Evolutionary conservation across 2,329 filamentous ascomycete genomes (phyloP).

Genomic region (Macrophomina phaseolina): DNA sequence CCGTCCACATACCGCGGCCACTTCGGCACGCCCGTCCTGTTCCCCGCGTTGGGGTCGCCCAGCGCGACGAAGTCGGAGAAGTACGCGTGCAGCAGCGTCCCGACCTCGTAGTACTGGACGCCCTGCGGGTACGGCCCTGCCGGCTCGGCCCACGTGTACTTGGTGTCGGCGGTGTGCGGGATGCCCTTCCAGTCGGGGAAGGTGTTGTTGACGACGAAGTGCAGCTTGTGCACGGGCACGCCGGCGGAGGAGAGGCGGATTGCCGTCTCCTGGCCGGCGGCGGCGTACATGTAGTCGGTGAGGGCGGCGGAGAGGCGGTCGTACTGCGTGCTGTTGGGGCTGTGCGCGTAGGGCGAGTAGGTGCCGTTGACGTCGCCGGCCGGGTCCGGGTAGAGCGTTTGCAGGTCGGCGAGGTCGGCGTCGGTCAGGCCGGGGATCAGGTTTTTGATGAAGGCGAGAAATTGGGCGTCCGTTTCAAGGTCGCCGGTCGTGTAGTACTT

Average conservation of each 20-base stretch:
- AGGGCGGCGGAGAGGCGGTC: slow-evolving; percentile 50
- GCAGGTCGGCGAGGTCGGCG: slow-evolving; percentile 39
- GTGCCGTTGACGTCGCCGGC: slow-evolving; percentile 30
- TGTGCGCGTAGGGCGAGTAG: slow-evolving; percentile 39
- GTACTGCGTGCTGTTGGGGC: slow-evolving; percentile 53
- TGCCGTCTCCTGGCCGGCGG: slow-evolving; percentile 53
- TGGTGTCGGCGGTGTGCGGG: slow-evolving; percentile 12
- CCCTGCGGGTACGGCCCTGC: background rate
- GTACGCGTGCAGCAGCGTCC: slow-evolving; percentile 14
- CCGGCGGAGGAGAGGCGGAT: slow-evolving; percentile 43
- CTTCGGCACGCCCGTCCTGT: background rate
- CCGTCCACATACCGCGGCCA: slow-evolving; percentile 2
- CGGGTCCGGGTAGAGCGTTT: slow-evolving; percentile 38
- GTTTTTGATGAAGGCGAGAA: slow-evolving; percentile 40
- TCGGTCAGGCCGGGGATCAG: slow-evolving; percentile 38
- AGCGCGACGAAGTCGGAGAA: slow-evolving; percentile 10
- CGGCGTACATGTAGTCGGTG: slow-evolving; percentile 54
- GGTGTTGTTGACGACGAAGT: slow-evolving; percentile 13
- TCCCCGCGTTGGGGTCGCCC: background rate
- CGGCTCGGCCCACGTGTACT: slow-evolving; percentile 19
- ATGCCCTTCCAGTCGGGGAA: slow-evolving; percentile 16
- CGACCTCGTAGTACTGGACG: slow-evolving; percentile 10
- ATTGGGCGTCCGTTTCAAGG: slow-evolving; percentile 44
- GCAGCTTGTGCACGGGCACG: slow-evolving; percentile 37
- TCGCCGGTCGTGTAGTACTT: slow-evolving; percentile 37